Evolutionary conservation across 805 yeast species (phyloP).

Genomic region (Brettanomyces bruxellensis): DNA sequence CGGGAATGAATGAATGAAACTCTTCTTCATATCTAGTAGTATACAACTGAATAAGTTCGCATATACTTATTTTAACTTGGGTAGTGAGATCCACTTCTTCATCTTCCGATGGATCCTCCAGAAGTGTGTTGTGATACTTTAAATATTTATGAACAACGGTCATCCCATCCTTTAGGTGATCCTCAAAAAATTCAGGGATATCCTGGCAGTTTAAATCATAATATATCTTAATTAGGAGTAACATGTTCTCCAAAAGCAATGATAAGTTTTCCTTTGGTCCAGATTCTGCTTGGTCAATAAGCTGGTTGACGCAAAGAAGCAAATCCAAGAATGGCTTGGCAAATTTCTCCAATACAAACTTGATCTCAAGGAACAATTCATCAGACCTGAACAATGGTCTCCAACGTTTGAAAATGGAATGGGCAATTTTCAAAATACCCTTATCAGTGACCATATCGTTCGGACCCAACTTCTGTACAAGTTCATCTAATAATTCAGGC

Average conservation of each 20-base stretch:
- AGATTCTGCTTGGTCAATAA: slow-evolving; percentile 43
- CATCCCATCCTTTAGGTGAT: slow-evolving; percentile 72
- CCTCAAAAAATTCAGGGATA: slow-evolving; percentile 96
- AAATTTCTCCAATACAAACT: slow-evolving; percentile 78
- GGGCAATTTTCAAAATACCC: slow-evolving; percentile 87
- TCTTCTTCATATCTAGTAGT: slow-evolving; percentile 89
- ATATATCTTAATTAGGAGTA: slow-evolving; percentile 70
- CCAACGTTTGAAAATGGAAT: slow-evolving; percentile 95
- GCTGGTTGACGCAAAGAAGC: slow-evolving; percentile 55
- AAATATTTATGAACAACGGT: slow-evolving; percentile 74
- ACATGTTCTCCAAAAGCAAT: slow-evolving; percentile 59
- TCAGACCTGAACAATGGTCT: slow-evolving; percentile 89
- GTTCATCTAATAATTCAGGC: slow-evolving; percentile 67
- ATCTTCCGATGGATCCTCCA: slow-evolving; percentile 54
- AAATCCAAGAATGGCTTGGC: slow-evolving; percentile 69
- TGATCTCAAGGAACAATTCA: slow-evolving; percentile 79
- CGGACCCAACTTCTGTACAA: slow-evolving; percentile 55
- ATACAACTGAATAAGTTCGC: slow-evolving; percentile 79
- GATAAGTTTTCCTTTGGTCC: slow-evolving; percentile 35
- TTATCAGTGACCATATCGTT: slow-evolving; percentile 68
- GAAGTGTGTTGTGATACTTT: slow-evolving; percentile 43
- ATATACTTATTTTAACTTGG: slow-evolving; percentile 68
- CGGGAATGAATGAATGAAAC: slow-evolving; percentile 66
- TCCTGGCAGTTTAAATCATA: slow-evolving; percentile 96
- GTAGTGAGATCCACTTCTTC: slow-evolving; percentile 62